Base-by-base conservation (phyloP, 805 yeast genomes). In the Cyberlindnera samutprakarnensis region DNA sequence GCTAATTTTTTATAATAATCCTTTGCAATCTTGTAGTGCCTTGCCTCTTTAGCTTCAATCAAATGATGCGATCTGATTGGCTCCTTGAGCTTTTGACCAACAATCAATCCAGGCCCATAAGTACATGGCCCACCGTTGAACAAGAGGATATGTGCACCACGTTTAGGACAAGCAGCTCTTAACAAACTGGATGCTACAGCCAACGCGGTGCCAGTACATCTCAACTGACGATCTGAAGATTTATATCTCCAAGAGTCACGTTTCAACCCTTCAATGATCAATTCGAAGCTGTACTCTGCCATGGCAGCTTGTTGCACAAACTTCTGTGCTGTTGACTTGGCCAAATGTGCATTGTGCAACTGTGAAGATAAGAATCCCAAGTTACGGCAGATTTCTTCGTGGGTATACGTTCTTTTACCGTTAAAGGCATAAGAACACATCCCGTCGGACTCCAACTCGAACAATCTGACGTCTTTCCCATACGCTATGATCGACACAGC, bases 31-130 rank as follows among this genome's bases (percentile, higher is more conserved):
- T 63, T 63, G 33, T 59, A 61, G n/a, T 57, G 57, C 30, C 59
- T 62, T 10, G 63, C 57, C 19, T 50, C 63, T 12, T 61, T 43
- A 14, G 68, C 70, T 38, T 66, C 70, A 25, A 78, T 67, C 48
- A 75, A 80, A 47, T 72, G 72, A 48, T 78, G 85, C 0, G 83
- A 75, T 57, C 86, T 66, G 27, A 78, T 59, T 6, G 84, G 78
- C 36, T 74, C 79, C 43, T 71, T 76, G 35, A 76, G 58, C 17
- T 60, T 55, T n/a, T 64, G 56, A 7, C 68, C 68, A 9, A 77
- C 83, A 21, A 78, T 70, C 23, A 58, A 47, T 2, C 85, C 86
- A 2, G 81, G 80, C 2, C 84, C 84, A 38, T 57, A 57, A 0
- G 84, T 78, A 43, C 80, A 71, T 6, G 80, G 75, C 1, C 85